Base-by-base conservation (phyloP, 371 early-diverging fungal genomes). In the Capillidium heterosporum region DNA sequence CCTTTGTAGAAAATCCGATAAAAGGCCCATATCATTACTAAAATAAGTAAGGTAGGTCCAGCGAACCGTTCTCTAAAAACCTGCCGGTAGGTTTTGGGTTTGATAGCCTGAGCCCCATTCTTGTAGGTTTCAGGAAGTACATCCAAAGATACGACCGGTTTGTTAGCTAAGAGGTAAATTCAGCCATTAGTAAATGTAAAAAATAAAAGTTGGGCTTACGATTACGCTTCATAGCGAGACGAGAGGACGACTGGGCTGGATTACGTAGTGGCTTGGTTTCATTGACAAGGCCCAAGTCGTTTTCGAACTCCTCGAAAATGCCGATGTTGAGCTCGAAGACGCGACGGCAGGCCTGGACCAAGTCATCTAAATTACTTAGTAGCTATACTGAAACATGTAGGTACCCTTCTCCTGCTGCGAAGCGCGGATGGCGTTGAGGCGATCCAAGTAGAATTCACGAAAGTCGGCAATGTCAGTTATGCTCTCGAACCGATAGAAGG, bases 261-360 rank as follows among this genome's bases (percentile, higher is more conserved):
- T 48, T 48, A 13, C 3, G 15, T 7, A 7, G 26, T 8, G 23
- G 23, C 5, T 28, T 48, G 4, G n/a, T n/a, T 4, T 48, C 49
- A 11, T 8, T 23, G 4, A 24, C n/a, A 48, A n/a, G 19, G 7
- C 23, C 49, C 15, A 48, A 31, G 11, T 28, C 49, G 10, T 48
- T 23, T 11, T 23, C 49, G 27, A 48, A 48, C 21, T 51, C 51
- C 4, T 51, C 51, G 64, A 74, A 74, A 32, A 74, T 46, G 3
- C 53, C 67, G 59, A 71, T 71, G 47, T 74, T 74, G 11, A 74
- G 58, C 47, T 71, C 67, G 35, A 74, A 74, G 0, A 67, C 71
- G 11, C 56, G 47, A 13, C 71, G 61, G 24, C 69, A 65, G 49
- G 71, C 74, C 8, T 61, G 40, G 1, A 74, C 68, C 50, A 74